Conservation (phyloP, 1,284 basidiomycete species). For the Ganoderma boninense region DNA sequence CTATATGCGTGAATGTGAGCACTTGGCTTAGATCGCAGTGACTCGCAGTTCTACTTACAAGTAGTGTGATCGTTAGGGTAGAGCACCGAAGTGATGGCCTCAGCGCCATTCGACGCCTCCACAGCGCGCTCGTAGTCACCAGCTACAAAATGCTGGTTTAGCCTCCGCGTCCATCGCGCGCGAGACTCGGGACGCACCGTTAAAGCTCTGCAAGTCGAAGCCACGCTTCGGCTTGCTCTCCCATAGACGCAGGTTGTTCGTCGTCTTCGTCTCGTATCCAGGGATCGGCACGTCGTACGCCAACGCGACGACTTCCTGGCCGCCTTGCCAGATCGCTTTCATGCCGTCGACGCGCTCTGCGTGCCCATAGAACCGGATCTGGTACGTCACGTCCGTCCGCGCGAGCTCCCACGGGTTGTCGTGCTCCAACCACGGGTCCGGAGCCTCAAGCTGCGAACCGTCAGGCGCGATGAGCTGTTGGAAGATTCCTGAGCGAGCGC, state of each 20-base stretch:
- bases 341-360: constrained; percentile 74
- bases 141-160: constrained; percentile 51
- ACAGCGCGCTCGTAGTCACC: constrained; percentile 92
- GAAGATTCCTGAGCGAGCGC: constrained; percentile 65
- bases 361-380: constrained; percentile 87
- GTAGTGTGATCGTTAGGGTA: constrained; percentile 86
- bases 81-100: constrained; percentile 90
- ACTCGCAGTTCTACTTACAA: constrained; percentile 50
- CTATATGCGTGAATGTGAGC: constrained; percentile 44
- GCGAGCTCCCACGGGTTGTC: constrained; percentile 92
- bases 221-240: constrained; percentile 90
- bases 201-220: constrained; percentile 93
- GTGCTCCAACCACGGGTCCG: constrained; percentile 91
- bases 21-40: background rate
- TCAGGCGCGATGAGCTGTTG: constrained; percentile 89
- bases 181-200: constrained; percentile 56
- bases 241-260: constrained; percentile 84
- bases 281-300: constrained; percentile 94
- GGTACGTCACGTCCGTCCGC: constrained; percentile 82
- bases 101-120: constrained; percentile 86
- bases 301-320: constrained; percentile 90
- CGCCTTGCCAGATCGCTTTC: constrained; percentile 84
- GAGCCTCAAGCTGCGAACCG: constrained; percentile 87
- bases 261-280: constrained; percentile 81
- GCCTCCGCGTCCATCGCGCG: background rate